Percentiles rank a stretch among this genome's conserved stretches.
These are phyloP conservation scores for Fusarium newnesense DNA, from an alignment of 2,329 filamentous ascomycete species.

Conservation along the genomic window DNA sequence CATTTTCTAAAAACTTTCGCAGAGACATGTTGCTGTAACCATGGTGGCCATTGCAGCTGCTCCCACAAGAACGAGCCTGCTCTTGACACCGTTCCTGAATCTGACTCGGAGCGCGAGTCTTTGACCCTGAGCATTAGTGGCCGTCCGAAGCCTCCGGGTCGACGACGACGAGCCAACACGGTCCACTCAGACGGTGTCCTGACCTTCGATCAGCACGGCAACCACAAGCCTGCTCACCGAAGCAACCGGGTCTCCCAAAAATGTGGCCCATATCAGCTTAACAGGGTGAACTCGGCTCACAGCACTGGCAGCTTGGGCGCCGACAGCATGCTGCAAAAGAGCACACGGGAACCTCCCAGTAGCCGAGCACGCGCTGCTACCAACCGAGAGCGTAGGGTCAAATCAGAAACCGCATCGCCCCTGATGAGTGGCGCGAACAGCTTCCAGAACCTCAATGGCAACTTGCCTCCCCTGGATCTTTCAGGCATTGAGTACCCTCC, in stretches of 20 bases:
- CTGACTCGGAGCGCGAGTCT: slow-evolving; percentile 65
- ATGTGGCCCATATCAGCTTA: slow-evolving; percentile 69
- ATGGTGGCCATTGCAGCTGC: slow-evolving; percentile 74
- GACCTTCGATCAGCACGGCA: slow-evolving; percentile 71
- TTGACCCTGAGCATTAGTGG: slow-evolving; percentile 40
- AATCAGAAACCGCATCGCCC: slow-evolving; percentile 71
- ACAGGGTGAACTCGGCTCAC: slow-evolving; percentile 67
- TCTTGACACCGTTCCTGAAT: slow-evolving; percentile 73
- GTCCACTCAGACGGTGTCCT: slow-evolving; percentile 69
- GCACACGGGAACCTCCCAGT: slow-evolving; percentile 49
- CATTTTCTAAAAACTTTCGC: slow-evolving; percentile 38
- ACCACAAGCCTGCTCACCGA: slow-evolving; percentile 71
- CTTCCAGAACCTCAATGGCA: slow-evolving; percentile 63
- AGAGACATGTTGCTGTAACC: slow-evolving; percentile 77
- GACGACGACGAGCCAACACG: slow-evolving; percentile 69
- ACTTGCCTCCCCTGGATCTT: slow-evolving; percentile 67
- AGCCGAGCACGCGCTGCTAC: slow-evolving; percentile 51
- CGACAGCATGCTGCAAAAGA: slow-evolving; percentile 54
- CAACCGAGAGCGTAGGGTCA: slow-evolving; percentile 62
- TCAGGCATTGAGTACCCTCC: slow-evolving; percentile 64
- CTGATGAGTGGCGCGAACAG: slow-evolving; percentile 60
- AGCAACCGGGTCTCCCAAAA: slow-evolving; percentile 70
- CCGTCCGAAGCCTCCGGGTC: slow-evolving; percentile 55
- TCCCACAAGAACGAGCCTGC: slow-evolving; percentile 69
- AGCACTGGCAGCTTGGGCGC: slow-evolving; percentile 60